Conservation (phyloP, 2,329 filamentous ascomycete species). For the Colletotrichum liriopes region DNA sequence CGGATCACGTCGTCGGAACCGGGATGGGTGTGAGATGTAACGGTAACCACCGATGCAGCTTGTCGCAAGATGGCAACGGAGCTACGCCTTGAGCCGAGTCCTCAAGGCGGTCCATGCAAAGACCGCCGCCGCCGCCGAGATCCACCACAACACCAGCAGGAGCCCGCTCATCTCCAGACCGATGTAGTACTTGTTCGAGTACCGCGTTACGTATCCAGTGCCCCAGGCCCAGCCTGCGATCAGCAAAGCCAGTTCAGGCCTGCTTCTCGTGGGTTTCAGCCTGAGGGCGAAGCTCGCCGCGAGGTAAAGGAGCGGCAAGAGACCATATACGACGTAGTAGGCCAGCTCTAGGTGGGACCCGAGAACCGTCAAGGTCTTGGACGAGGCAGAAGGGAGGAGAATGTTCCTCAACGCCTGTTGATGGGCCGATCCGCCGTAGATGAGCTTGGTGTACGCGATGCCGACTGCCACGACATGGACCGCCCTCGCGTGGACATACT, state of each 20-base stretch:
- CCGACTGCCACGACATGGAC: slow-evolving; percentile 49
- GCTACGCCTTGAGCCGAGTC: slow-evolving; percentile 17
- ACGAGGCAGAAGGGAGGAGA: not conserved
- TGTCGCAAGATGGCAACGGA: no score
- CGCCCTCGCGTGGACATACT: slow-evolving; percentile 50
- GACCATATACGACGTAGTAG: not conserved
- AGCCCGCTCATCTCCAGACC: slow-evolving; percentile 56
- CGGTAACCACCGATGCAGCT: no score
- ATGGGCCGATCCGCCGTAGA: slow-evolving; percentile 18
- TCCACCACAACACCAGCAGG: slow-evolving; percentile 49
- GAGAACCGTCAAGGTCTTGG: fast-evolving
- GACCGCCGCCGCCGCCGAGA: slow-evolving; percentile 26
- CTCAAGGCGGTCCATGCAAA: not conserved
- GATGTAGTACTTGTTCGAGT: slow-evolving; percentile 57
- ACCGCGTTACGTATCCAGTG: slow-evolving; percentile 50
- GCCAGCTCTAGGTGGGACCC: slow-evolving; percentile 17
- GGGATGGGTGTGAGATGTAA: no score
- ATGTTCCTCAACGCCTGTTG: slow-evolving; percentile 8
- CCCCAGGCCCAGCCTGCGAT: slow-evolving; percentile 33
- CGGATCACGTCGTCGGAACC: no score
- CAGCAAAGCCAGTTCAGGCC: slow-evolving; percentile 33
- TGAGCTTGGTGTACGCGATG: slow-evolving; percentile 47
- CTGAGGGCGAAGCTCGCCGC: slow-evolving; percentile 10
- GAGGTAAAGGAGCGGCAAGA: slow-evolving; percentile 17
- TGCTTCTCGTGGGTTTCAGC: slow-evolving; percentile 14